A percentile compares a stretch with the other conserved stretches of the same genome.
Evolutionary conservation across 108 stramenopile species (phyloP).

Genomic region (Licmophora abbreviata): DNA sequence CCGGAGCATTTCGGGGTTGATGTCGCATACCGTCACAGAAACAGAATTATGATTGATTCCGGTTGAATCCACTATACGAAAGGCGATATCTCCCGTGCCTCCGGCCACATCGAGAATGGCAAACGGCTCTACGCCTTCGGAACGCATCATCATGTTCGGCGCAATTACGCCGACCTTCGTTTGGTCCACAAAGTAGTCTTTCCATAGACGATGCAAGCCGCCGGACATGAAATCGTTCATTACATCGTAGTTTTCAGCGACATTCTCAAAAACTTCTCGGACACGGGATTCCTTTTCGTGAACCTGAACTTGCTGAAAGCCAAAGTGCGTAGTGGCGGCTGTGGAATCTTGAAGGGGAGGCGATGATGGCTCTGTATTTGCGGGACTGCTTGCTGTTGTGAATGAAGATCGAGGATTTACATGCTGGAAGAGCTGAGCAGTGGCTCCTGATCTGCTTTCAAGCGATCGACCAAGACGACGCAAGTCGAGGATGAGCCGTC

Average conservation of each 20-base stretch:
- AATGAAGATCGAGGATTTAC: too few species aligned
- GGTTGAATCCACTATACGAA: conserved; percentile 80
- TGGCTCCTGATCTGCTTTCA: too few species aligned
- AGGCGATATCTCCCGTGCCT: conserved; percentile 97
- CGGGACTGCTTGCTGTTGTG: too few species aligned
- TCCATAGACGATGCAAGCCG: conserved; percentile 94
- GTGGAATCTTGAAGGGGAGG: too few species aligned
- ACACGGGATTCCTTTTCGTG: conserved; percentile 74
- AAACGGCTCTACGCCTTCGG: too few species aligned
- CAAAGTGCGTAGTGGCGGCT: conserved; percentile 61
- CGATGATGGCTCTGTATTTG: too few species aligned
- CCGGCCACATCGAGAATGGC: conserved; percentile 93
- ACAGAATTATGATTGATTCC: conserved; percentile 52
- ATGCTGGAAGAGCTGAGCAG: too few species aligned
- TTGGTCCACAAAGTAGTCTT: conserved; percentile 85
- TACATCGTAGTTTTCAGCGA: conserved; percentile 89
- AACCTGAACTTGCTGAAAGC: conserved; percentile 55
- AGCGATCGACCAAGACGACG: too few species aligned
- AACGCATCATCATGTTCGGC: conserved; percentile 9
- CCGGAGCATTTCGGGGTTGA: conserved; percentile 94
- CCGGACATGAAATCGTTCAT: conserved; percentile 99
- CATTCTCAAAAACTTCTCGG: conserved; percentile 78
- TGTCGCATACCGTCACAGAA: conserved; percentile 93
- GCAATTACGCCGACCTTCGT: conserved; percentile 34
- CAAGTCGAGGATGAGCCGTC: too few species aligned